Evolutionary conservation across 371 early-diverging fungal species (phyloP).

Genomic region (Amoeboaphelidium protococcarum): DNA sequence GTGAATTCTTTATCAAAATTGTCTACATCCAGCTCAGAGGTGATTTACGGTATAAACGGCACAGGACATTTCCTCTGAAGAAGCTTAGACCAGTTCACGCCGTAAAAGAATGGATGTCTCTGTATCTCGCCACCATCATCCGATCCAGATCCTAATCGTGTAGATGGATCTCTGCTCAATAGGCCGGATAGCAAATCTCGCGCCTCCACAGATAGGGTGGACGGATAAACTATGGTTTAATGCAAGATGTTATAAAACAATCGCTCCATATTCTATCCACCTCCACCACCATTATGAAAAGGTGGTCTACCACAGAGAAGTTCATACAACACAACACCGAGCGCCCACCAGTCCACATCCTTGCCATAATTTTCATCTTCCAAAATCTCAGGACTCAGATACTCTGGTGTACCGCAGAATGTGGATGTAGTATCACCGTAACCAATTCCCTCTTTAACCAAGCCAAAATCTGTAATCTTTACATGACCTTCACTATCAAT

Average conservation of each 20-base stretch:
- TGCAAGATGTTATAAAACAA: conserved; percentile 6
- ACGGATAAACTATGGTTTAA: conserved; percentile 2
- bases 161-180: not conserved
- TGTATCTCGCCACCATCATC: not conserved
- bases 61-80: not conserved
- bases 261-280: conserved; percentile 12
- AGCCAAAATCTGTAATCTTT: conserved; percentile 12
- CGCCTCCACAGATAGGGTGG: conserved; percentile 1
- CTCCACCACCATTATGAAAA: no score
- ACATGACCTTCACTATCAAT: conserved; percentile 10
- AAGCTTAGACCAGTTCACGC: not conserved
- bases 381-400: conserved; percentile 12
- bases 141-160: not conserved
- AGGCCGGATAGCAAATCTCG: not conserved
- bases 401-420: conserved; percentile 48
- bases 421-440: conserved; percentile 16
- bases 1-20: conserved; percentile 3
- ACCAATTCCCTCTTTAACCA: conserved; percentile 7
- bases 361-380: conserved; percentile 21
- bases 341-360: conserved; percentile 48
- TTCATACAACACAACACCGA: conserved; percentile 49
- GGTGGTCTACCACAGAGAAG: conserved; percentile 34
- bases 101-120: conserved; percentile 2
- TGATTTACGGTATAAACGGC: conserved; percentile 1
- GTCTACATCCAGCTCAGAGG: not conserved